Base-by-base conservation (phyloP, 163 green algal genomes). In the Picocystis sp. region DNA sequence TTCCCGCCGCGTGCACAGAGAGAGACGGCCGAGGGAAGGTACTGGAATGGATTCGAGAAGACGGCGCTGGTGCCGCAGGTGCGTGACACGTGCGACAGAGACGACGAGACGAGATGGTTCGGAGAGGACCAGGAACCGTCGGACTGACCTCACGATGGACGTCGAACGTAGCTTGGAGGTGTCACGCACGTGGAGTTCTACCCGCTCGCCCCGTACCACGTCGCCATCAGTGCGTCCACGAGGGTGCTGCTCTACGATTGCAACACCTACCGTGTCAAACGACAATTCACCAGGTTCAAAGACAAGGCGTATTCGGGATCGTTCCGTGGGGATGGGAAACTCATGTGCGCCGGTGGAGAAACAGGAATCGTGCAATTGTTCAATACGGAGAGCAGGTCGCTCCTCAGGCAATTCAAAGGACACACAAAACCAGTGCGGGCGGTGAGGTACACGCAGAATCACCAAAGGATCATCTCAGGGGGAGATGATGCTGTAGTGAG, bases 341-440 rank as follows among this genome's bases (percentile, higher is more conserved):
- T 94, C 33, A 45, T 97, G 17, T 78, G 81, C 3, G 88, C 88
- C 23, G 88, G 88, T 3, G 73, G 80, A 1, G 80, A 93, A 54
- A 76, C 80, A 58, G 78, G 80, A 13, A 53, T 92, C 9, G 83
- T 97, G 53, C 81, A 91, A 77, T 62, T 95, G 8, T 93, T 96
- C 63, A 80, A 96, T 45, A 47, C 59, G 5, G 58, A 55, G 58
- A 89, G 75, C 62, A 69, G 84, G 10, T 60, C 64, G 2, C 52
- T 96, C 50, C 71, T 96, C 64, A 77, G 87, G 11, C 76, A 92
- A 68, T 70, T 96, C 38, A 87, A 86, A 46, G 77, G 67, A 1
- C 84, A 94, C 65, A 61, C 77, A 50, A 53, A 68, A 17, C 64
- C 82, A 11, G 75, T 79, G 2, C 82, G 83, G 58, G 42, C 51